Percentiles rank a stretch among this genome's conserved stretches.
These are phyloP conservation scores for Stagonosporopsis cucurbitacearum DNA, from an alignment of 2,329 filamentous ascomycete species.

Conservation along the genomic window DNA sequence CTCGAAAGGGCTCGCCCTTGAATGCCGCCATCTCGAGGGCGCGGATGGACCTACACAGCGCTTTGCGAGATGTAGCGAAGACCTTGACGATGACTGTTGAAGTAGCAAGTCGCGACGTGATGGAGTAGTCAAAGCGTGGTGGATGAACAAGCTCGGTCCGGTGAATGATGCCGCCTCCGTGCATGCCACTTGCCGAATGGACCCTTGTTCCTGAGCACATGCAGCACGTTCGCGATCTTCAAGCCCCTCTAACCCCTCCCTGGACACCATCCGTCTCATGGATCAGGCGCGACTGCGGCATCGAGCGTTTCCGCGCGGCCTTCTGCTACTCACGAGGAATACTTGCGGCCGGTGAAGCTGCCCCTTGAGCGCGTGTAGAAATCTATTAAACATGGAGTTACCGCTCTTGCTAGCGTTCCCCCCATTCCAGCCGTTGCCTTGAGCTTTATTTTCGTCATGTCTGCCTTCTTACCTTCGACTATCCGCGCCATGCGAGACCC, in stretches of 20 bases:
- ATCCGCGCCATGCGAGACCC: constrained; percentile 70
- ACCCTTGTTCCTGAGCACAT: constrained; percentile 15
- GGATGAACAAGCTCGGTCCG: constrained; percentile 18
- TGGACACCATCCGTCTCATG: constrained; percentile 16
- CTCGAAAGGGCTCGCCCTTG: constrained; percentile 39
- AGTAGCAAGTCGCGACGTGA: constrained; percentile 9
- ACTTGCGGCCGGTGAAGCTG: constrained; percentile 4
- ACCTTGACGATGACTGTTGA: constrained; percentile 13
- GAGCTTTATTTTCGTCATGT: constrained; percentile 26
- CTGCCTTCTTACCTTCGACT: constrained; percentile 24
- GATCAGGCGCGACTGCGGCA: constrained; percentile 20
- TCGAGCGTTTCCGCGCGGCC: constrained; percentile 16
- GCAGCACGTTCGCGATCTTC: constrained; percentile 3
- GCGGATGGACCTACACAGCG: constrained; percentile 41
- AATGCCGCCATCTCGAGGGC: constrained; percentile 39
- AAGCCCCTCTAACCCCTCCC: constrained; percentile 5
- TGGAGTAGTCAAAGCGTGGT: constrained; percentile 10
- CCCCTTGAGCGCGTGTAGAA: background rate
- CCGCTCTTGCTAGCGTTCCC: constrained; percentile 12
- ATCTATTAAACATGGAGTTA: constrained; percentile 16
- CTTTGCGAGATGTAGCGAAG: constrained; percentile 31
- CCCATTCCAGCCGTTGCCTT: constrained; percentile 5
- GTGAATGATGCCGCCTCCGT: constrained; percentile 4
- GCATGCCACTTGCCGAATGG: background rate
- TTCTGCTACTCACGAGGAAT: constrained; percentile 16